These are phyloP conservation scores for Gossypium trilobum DNA, from an alignment of 441 rosid species.

Conservation along the genomic window DNA sequence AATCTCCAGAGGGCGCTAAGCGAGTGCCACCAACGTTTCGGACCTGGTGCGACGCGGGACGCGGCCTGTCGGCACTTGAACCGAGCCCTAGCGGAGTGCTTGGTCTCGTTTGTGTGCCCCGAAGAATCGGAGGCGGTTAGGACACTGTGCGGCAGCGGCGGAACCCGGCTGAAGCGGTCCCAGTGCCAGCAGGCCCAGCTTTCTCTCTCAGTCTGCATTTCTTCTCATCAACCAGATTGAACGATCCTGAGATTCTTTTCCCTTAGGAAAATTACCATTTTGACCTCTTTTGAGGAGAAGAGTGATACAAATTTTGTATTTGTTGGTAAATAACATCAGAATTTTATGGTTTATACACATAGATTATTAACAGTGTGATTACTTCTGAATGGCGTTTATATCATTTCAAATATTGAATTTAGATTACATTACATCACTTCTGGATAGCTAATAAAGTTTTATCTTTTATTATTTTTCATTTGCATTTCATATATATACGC, in stretches of 20 bases:
- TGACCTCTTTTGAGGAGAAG: background rate
- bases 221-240: constrained; percentile 39
- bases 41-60: constrained; percentile 35
- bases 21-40: constrained; percentile 61
- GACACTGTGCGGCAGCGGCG: constrained; percentile 62
- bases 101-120: constrained; percentile 58
- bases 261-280: background rate
- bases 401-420: background rate
- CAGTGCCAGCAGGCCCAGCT: constrained; percentile 72
- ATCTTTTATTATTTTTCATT: too few species aligned
- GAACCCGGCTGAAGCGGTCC: constrained; percentile 64
- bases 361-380: background rate
- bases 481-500: too few species aligned
- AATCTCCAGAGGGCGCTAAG: constrained; percentile 51
- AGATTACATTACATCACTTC: background rate
- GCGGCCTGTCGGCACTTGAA: constrained; percentile 69
- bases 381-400: background rate
- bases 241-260: background rate
- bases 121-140: constrained; percentile 67
- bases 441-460: too few species aligned
- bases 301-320: background rate
- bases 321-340: background rate
- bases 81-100: constrained; percentile 62
- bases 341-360: background rate
- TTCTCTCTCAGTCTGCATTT: constrained; percentile 61